Base-by-base conservation (phyloP, 2,329 filamentous ascomycete genomes). In the Penicillium vulpinum region DNA sequence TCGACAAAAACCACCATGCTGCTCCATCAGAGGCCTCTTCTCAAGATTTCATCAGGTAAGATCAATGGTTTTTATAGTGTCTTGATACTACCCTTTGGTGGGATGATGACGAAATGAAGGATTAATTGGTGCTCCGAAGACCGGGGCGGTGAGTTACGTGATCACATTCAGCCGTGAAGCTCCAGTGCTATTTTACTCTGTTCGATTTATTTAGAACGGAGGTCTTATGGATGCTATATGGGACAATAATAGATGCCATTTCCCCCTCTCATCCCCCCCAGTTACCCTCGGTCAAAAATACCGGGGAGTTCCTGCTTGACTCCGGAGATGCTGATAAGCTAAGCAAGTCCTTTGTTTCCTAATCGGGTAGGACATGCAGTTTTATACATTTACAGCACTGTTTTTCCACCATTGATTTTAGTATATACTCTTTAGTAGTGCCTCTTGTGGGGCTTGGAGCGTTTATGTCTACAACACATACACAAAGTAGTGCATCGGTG, bases 1-100 rank as follows among this genome's bases (percentile, higher is more conserved):
- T 80, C 76, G 65, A 79, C 72, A 66, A 78, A 80, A 43, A 80
- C 76, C 62, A 79, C 78, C 78, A 81, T 80, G 45, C 58, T 77
- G 68, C 65, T 60, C 63, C 62, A 67, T 67, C 55, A 51, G 59
- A 63, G 50, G 50, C 50, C 33, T 53, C 48, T 54, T 49, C 56
- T 35, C 29, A 33, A 24, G 52, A 60, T 64, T 58, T 28, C 62
- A 67, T 67, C 58, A 62, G 63, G 64, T 64, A 65, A 65, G 61
- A 62, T 59, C 36, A 40, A 29, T 46, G 52, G 51, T 28, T 18
- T 38, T 43, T 50, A 47, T 40, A 53, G 29, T 58, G n/a, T n/a
- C n/a, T n/a, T n/a, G n/a, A n/a, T n/a, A n/a, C n/a, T n/a, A n/a
- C n/a, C n/a, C n/a, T n/a, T 50, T 24, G 41, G 50, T 57, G 60